Conservation (phyloP, 352 stramenopile species). For the Thraustochytrium sp. region DNA sequence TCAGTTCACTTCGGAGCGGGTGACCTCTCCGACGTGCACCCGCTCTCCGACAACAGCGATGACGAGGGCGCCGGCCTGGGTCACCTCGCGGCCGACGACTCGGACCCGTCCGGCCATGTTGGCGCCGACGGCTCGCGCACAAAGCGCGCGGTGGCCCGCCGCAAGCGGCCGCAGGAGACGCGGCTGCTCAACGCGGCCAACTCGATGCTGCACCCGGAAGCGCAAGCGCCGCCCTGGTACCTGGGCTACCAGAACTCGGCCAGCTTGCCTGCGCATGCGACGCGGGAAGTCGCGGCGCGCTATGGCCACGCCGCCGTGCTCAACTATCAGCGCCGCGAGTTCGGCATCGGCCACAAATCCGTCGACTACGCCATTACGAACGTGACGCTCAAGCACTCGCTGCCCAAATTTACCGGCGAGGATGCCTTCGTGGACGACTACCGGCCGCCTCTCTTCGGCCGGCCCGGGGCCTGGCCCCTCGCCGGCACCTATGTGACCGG, state of each 20-base stretch:
- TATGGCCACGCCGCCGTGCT: neutral
- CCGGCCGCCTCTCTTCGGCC: neutral
- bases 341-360: neutral
- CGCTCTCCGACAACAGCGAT: too few species aligned
- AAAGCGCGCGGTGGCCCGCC: too few species aligned
- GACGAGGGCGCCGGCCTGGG: neutral
- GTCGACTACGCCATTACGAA: constrained; percentile 13
- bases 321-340: neutral
- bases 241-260: constrained; percentile 16
- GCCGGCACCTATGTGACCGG: neutral
- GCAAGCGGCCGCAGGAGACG: neutral
- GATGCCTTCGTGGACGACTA: constrained; percentile 15
- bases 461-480: neutral
- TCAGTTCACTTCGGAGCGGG: too few species aligned
- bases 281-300: neutral
- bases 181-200: neutral
- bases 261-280: neutral
- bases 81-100: neutral
- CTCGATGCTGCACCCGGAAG: neutral
- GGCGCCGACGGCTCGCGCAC: neutral
- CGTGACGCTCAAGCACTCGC: neutral
- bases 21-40: too few species aligned
- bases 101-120: neutral
- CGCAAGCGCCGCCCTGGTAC: constrained; percentile 14
- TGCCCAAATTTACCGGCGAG: neutral